phyloP scores from a whole-genome alignment of 1,284 basidiomycete species.

The Phellopilus nigrolimitatus region DNA sequence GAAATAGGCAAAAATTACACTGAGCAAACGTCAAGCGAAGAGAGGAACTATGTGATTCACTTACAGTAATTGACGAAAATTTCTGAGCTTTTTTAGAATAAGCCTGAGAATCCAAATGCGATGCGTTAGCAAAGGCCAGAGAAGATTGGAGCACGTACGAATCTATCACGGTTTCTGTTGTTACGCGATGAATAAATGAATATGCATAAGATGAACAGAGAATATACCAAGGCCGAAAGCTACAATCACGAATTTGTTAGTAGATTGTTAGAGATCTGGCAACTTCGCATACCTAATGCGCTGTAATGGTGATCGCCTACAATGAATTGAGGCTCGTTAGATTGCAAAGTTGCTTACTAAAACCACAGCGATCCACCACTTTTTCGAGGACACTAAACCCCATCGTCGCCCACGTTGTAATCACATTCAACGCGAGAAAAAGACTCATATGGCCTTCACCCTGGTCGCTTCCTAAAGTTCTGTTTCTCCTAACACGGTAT shows the following conservation, averaged over 20 bases:
- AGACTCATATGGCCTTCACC: no score
- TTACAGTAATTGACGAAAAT: constrained; percentile 10
- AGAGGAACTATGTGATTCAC: no score
- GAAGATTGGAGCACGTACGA: constrained; percentile 6
- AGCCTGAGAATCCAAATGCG: constrained; percentile 5
- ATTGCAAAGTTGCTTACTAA: constrained; percentile 4
- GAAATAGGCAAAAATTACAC: neutral
- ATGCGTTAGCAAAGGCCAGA: neutral
- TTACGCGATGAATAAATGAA: no score
- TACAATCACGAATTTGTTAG: neutral
- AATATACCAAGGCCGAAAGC: constrained; percentile 16
- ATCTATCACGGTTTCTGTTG: constrained; percentile 13
- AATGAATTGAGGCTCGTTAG: neutral
- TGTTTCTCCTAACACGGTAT: no score
- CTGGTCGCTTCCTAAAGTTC: no score
- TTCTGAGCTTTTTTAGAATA: constrained; percentile 9
- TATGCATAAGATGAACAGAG: no score
- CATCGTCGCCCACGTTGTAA: no score
- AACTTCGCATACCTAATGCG: constrained; percentile 15
- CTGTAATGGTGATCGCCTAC: constrained; percentile 10
- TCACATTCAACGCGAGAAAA: no score
- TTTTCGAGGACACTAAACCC: constrained; percentile 7
- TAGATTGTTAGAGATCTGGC: neutral
- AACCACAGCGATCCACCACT: constrained; percentile 14
- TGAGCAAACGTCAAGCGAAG: no score